Conservation (phyloP, 768 basidiomycete genomes). For the Leucocoprinus leucothites region DNA sequence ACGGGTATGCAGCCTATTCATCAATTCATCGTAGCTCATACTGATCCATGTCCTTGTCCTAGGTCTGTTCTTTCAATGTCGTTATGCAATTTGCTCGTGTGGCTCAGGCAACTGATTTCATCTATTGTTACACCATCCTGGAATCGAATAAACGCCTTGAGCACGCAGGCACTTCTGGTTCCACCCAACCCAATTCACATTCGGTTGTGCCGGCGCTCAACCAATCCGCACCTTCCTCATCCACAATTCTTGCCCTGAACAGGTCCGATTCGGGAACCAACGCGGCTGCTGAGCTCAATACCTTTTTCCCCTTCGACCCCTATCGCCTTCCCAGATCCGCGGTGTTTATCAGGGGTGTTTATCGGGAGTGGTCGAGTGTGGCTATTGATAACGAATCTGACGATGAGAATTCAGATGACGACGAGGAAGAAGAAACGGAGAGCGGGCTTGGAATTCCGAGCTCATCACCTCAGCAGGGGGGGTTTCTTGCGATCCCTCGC, state of each 20-base stretch:
- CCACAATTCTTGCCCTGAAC: not conserved
- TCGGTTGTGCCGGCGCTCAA: conserved; percentile 13
- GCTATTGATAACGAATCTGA: conserved; percentile 74
- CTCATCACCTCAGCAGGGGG: conserved; percentile 9
- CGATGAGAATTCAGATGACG: conserved; percentile 58
- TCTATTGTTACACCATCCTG: conserved; percentile 92
- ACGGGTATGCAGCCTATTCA: conserved; percentile 49
- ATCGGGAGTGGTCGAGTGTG: conserved; percentile 87
- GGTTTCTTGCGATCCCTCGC: conserved; percentile 17
- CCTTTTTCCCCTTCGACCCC: conserved; percentile 98
- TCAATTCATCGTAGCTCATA: not conserved
- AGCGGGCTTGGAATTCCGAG: not conserved
- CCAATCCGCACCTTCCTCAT: conserved; percentile 8
- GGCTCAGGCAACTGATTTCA: conserved; percentile 85
- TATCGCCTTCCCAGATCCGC: conserved; percentile 84
- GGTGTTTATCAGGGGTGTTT: conserved; percentile 76
- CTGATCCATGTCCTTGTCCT: not conserved
- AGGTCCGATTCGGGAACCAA: conserved; percentile 15
- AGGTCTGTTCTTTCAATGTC: conserved; percentile 90
- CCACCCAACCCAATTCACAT: conserved; percentile 21
- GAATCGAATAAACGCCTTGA: conserved; percentile 81
- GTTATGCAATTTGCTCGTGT: conserved; percentile 93
- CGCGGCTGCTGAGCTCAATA: conserved; percentile 76
- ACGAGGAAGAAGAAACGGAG: conserved; percentile 21
- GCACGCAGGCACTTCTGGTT: conserved; percentile 21